A percentile compares a stretch with the other conserved stretches of the same genome.
Conservation (phyloP, 2,329 filamentous ascomycete species). For the Nothophaeocryptopus gaeumannii region DNA sequence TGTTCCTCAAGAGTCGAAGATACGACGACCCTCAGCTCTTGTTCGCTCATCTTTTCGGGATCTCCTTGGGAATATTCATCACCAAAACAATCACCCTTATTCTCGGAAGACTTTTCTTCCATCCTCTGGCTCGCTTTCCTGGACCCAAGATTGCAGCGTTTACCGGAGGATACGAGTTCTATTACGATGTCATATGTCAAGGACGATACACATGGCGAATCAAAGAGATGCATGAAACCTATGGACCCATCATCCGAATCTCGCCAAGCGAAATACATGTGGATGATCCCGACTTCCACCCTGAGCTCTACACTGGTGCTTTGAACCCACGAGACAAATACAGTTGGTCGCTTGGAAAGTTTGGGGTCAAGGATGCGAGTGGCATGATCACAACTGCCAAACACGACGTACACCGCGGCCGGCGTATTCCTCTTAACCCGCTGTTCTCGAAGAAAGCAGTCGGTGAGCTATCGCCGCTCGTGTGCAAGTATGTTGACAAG, state of each 20-base stretch:
- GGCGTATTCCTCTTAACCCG: conserved; percentile 15
- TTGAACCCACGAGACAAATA: conserved; percentile 20
- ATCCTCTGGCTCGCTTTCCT: conserved; percentile 35
- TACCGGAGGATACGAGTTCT: conserved; percentile 18
- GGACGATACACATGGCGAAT: conserved; percentile 18
- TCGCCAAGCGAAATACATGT: conserved; percentile 44
- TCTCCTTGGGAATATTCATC: no score
- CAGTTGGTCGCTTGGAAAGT: conserved; percentile 13
- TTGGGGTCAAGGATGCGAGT: conserved; percentile 8
- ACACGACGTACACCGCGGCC: conserved; percentile 14
- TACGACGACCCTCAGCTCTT: no score
- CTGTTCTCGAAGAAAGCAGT: conserved; percentile 16
- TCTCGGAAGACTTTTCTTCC: conserved; percentile 31
- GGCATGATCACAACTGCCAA: conserved; percentile 4
- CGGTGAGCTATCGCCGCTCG: conserved; percentile 8
- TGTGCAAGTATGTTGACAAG: conserved; percentile 6
- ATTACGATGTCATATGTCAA: conserved; percentile 14
- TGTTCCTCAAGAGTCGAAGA: no score
- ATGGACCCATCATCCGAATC: conserved; percentile 41
- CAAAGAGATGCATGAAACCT: conserved; percentile 14
- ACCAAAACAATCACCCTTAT: conserved; percentile 1
- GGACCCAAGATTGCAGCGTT: conserved; percentile 28
- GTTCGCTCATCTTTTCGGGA: no score
- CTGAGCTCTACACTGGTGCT: conserved; percentile 26
- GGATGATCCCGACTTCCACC: conserved; percentile 38